A percentile compares a stretch with the other conserved stretches of the same genome.
These are phyloP conservation scores for Cyclotella sp. DNA, from an alignment of 108 stramenopile species.

Conservation along the genomic window DNA sequence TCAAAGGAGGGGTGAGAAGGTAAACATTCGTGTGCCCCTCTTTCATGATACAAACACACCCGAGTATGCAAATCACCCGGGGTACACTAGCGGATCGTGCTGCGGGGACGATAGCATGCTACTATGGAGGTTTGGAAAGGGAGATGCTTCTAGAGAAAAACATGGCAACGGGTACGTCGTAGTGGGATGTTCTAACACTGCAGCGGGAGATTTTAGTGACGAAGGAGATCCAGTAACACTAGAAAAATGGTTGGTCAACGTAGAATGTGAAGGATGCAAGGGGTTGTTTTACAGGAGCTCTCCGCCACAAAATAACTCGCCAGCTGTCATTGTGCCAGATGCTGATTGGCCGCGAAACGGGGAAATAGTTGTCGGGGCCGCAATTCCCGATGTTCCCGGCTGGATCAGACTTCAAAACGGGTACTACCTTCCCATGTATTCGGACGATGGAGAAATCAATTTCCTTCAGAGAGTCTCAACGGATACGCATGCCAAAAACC, in stretches of 20 bases:
- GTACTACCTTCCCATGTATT: constrained; percentile 86
- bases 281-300: constrained; percentile 84
- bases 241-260: constrained; percentile 90
- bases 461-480: constrained; percentile 82
- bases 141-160: constrained; percentile 73
- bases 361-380: constrained; percentile 86
- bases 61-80: constrained; percentile 70
- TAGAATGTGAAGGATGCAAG: constrained; percentile 81
- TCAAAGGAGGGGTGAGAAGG: constrained; percentile 88
- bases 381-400: constrained; percentile 80
- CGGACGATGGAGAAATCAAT: constrained; percentile 73
- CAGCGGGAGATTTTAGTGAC: constrained; percentile 59
- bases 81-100: constrained; percentile 15
- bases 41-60: constrained; percentile 93
- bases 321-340: constrained; percentile 85
- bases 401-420: constrained; percentile 93
- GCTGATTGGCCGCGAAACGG: constrained; percentile 94
- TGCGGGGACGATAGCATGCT: constrained; percentile 71
- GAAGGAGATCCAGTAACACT: constrained; percentile 64
- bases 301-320: constrained; percentile 41
- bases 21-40: constrained; percentile 94
- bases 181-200: constrained; percentile 81
- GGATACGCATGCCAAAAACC: constrained; percentile 69
- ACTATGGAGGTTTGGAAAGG: constrained; percentile 90
- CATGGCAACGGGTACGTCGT: constrained; percentile 78